A percentile compares a stretch with the other conserved stretches of the same genome.
Evolutionary conservation across 106 monocot genomes (phyloP).

Genomic region (Dendrobium nobile): DNA sequence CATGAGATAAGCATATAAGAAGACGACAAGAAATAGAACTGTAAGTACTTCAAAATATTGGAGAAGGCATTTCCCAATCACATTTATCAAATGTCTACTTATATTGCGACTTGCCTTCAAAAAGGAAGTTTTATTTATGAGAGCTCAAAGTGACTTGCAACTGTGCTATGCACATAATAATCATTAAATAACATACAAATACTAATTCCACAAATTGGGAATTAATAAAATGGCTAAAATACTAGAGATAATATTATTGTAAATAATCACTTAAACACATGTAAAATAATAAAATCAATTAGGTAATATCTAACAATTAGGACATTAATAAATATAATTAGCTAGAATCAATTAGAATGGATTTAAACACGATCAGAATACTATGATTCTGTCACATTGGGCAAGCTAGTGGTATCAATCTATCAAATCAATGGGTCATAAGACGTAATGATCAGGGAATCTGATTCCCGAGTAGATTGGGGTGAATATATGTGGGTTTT

Average conservation of each 20-base stretch:
- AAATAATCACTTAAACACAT: too few species aligned
- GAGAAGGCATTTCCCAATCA: neutral
- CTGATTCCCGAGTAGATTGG: too few species aligned
- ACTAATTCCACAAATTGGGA: neutral
- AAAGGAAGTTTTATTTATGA: neutral
- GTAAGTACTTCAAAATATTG: neutral
- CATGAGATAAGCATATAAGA: neutral
- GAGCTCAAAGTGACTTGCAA: neutral
- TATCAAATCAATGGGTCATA: too few species aligned
- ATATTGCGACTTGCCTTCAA: neutral
- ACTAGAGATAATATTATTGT: neutral
- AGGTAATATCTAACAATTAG: too few species aligned
- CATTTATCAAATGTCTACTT: neutral
- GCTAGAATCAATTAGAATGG: too few species aligned
- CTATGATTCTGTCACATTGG: too few species aligned
- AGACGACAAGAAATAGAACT: neutral
- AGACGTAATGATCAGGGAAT: too few species aligned
- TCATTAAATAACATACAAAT: neutral
- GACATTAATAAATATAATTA: too few species aligned
- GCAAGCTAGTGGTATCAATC: too few species aligned
- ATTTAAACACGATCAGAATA: too few species aligned
- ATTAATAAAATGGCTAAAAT: neutral
- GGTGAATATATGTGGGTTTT: too few species aligned
- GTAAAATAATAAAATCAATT: too few species aligned
- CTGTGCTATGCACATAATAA: neutral